Conservation (phyloP, 176 grass and related monocot species). For the Areca catechu region DNA sequence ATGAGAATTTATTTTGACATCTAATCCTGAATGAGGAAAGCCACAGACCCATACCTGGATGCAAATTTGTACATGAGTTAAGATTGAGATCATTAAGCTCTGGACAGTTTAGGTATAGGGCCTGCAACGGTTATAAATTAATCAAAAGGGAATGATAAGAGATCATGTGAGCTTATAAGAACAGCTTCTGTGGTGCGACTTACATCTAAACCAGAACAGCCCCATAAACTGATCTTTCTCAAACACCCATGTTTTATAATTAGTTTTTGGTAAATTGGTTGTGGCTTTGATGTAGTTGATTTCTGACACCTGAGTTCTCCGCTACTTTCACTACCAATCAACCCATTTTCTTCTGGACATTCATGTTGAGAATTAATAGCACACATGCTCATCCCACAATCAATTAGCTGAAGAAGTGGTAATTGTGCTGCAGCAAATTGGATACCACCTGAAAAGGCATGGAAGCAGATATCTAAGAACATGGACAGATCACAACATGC, state of each 20-base stretch:
- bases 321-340: constrained; percentile 29
- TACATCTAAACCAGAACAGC: constrained; percentile 69
- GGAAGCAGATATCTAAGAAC: neutral
- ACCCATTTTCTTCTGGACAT: constrained; percentile 22
- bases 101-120: constrained; percentile 70
- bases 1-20: neutral
- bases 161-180: neutral
- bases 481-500: no score
- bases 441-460: constrained; percentile 44
- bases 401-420: constrained; percentile 71
- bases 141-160: no score
- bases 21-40: no score
- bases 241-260: constrained; percentile 70
- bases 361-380: constrained; percentile 8
- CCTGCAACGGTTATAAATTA: constrained; percentile 19
- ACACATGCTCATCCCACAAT: constrained; percentile 75
- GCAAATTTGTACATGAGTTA: constrained; percentile 70
- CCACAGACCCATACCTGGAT: constrained; percentile 47
- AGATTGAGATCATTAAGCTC: constrained; percentile 92
- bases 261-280: constrained; percentile 47
- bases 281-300: constrained; percentile 13
- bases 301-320: constrained; percentile 41
- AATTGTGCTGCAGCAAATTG: constrained; percentile 61
- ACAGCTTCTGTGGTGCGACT: constrained; percentile 13
- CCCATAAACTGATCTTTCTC: constrained; percentile 85